phyloP scores from a whole-genome alignment of 2,329 filamentous ascomycete species.

The Arthrobotrys sphaeroides region DNA sequence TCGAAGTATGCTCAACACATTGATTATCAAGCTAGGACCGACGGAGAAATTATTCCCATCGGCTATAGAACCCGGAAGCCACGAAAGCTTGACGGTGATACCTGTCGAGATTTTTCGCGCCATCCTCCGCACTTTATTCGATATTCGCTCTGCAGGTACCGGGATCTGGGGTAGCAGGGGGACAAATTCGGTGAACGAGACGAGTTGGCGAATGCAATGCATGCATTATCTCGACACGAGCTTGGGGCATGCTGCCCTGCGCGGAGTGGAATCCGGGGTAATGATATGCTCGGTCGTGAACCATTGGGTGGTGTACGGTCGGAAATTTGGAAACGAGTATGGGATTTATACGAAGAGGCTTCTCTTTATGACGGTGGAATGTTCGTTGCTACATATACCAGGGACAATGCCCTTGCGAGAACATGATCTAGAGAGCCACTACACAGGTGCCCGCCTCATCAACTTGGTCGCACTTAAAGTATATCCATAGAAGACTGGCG shows the following conservation, averaged over 20 bases:
- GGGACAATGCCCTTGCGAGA: background rate
- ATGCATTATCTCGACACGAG: slow-evolving; percentile 17
- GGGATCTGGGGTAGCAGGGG: background rate
- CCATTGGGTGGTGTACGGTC: background rate
- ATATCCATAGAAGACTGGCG: background rate
- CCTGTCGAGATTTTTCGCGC: background rate
- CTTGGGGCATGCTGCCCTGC: background rate
- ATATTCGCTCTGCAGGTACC: slow-evolving; percentile 15
- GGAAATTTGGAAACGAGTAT: background rate
- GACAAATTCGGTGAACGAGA: slow-evolving; percentile 21
- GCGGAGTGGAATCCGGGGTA: background rate
- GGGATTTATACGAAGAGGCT: background rate
- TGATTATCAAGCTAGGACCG: background rate
- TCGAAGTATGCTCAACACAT: slow-evolving; percentile 1
- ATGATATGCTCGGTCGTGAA: background rate
- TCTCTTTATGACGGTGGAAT: background rate
- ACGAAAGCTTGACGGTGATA: slow-evolving; percentile 6
- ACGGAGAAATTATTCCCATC: slow-evolving; percentile 50
- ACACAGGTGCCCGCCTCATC: too few species aligned
- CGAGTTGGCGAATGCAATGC: background rate
- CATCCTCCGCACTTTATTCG: background rate
- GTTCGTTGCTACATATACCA: background rate
- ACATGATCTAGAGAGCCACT: too few species aligned
- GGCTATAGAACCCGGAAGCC: slow-evolving; percentile 15
- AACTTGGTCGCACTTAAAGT: too few species aligned